Evolutionary conservation across 2,329 filamentous ascomycete species (phyloP), one percentile per base, ranked within the genome.

Genomic region (Chalaropsis ovoidea): DNA sequence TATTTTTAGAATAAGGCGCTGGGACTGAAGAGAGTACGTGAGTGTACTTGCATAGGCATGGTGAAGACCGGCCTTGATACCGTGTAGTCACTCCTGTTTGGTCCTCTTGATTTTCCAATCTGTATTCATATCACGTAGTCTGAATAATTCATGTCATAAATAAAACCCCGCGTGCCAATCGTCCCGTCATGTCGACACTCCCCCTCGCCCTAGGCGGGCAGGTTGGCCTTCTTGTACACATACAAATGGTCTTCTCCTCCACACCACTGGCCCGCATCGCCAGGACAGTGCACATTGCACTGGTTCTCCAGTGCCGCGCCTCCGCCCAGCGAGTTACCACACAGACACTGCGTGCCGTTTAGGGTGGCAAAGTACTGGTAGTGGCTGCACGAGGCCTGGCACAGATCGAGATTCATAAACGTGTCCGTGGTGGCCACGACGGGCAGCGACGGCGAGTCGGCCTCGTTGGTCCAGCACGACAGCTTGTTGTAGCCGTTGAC

Each of bases 181-280:
- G 31, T 60, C 17, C 11, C 10, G 35, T 24, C 27, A 60, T 60
- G 31, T n/a, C 27, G 3, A 60, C 22, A 19, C 7, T n/a, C n/a
- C n/a, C n/a, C n/a, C n/a, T n/a, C n/a, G n/a, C 15, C 15, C 49
- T 42, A 65, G 43, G 63, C 62, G 4, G 63, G 63, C 35, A 67
- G 24, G 10, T 43, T 62, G 39, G 66, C 63, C 24, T 67, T 67
- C 41, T 63, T 67, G 24, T 67, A 67, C 15, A 67, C 63, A 60
- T 60, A 62, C 27, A 65, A 65, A 10, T 62, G 19, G 13, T 45
- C 52, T 6, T 19, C 22, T 13, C 66, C 62, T 0, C 63, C 63
- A 11, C 63, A 65, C 66, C 63, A 67, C 22, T 65, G 27, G 11
- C 17, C 24, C 3, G 15, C 13, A 43, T 65, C 62, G 2, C 66